Conservation (phyloP, 1,284 basidiomycete genomes). For the Cryptococcus floricola region DNA sequence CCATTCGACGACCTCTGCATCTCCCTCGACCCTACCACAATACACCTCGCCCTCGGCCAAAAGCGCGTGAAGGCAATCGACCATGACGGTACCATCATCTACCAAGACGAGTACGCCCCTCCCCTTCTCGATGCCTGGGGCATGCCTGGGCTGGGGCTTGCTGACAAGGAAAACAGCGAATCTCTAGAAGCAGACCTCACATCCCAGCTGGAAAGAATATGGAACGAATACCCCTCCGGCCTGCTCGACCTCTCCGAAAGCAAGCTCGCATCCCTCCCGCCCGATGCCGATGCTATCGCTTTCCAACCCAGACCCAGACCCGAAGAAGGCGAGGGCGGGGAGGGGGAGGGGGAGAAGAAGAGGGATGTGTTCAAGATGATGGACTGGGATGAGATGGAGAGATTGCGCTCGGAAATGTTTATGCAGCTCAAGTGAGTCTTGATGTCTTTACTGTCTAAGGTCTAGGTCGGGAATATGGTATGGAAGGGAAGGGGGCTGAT, state of each 20-base stretch:
- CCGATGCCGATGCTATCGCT: conserved; percentile 19
- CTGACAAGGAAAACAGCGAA: conserved; percentile 11
- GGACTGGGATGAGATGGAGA: conserved; percentile 37
- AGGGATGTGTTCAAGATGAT: conserved; percentile 24
- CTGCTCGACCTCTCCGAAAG: conserved; percentile 37
- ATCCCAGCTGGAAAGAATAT: conserved; percentile 35
- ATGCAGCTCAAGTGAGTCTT: conserved; percentile 35
- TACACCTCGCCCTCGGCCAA: conserved; percentile 26
- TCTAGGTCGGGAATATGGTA: too few relatives aligned
- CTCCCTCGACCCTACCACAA: conserved; percentile 29
- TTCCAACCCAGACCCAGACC: conserved; percentile 9
- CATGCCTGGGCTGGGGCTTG: too few relatives aligned
- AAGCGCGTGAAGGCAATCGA: conserved; percentile 26
- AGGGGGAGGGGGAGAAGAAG: conserved; percentile 6
- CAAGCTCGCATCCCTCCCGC: conserved; percentile 15
- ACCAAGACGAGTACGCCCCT: conserved; percentile 25
- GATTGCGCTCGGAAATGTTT: conserved; percentile 31
- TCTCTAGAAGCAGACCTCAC: conserved; percentile 22
- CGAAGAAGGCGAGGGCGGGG: neutral
- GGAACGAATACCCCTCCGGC: conserved; percentile 42
- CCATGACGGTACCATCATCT: conserved; percentile 25
- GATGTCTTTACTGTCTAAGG: too few relatives aligned
- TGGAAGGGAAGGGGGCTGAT: neutral
- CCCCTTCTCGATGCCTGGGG: too few relatives aligned
- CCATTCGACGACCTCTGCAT: conserved; percentile 20